Evolutionary conservation across 371 early-diverging fungal species (phyloP).

Genomic region (Mortierella sp.): DNA sequence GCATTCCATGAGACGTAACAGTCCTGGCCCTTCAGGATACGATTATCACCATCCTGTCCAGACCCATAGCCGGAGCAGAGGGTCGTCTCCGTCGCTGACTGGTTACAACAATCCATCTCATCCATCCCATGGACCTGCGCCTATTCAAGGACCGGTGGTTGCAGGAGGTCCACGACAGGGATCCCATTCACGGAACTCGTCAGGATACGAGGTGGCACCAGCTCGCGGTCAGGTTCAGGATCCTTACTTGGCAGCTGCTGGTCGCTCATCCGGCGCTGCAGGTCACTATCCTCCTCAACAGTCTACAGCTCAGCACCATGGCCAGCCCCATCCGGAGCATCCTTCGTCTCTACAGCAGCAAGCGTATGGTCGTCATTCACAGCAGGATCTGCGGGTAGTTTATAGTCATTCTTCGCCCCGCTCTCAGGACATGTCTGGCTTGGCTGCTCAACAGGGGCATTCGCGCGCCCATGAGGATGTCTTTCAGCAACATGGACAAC

Average conservation of each 20-base stretch:
- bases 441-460: conserved; percentile 17
- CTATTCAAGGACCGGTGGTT: conserved; percentile 22
- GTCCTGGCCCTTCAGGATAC: conserved; percentile 29
- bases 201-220: conserved; percentile 32
- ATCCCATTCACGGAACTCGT: conserved; percentile 35
- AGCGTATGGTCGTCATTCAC: conserved; percentile 25
- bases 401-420: conserved; percentile 36
- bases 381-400: neutral
- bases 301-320: conserved; percentile 21
- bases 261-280: neutral
- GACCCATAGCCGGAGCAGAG: conserved; percentile 34
- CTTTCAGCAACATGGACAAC: conserved; percentile 19
- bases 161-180: conserved; percentile 27
- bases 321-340: conserved; percentile 17
- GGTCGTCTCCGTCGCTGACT: conserved; percentile 36
- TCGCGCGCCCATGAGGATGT: conserved; percentile 22
- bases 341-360: conserved; percentile 12
- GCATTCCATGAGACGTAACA: conserved; percentile 25
- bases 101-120: too few species aligned
- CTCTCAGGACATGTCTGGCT: conserved; percentile 31
- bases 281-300: conserved; percentile 22
- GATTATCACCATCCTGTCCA: conserved; percentile 22
- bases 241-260: conserved; percentile 18
- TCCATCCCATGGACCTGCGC: conserved; percentile 35
- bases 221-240: conserved; percentile 28